phyloP scores from a whole-genome alignment of 179 eudicot genomes.

The Carnegiea gigantea region DNA sequence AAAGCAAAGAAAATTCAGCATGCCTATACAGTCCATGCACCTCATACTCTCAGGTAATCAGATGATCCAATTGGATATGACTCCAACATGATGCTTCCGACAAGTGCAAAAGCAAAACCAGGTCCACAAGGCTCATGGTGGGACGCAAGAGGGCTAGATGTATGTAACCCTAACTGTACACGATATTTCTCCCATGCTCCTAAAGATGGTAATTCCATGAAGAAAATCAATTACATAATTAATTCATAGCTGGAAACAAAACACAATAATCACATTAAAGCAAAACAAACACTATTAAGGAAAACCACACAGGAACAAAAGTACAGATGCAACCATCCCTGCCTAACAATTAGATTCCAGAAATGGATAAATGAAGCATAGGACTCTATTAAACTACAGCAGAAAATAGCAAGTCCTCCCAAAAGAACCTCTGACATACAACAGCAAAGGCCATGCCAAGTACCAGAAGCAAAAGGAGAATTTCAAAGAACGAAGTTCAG shows the following conservation, averaged over 20 bases:
- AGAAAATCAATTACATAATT: not conserved
- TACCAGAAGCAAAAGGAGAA: slow-evolving; percentile 16
- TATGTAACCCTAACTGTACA: not conserved
- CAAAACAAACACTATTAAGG: not conserved
- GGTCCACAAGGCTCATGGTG: not conserved
- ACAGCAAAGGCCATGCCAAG: slow-evolving; percentile 18
- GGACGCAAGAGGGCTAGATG: not conserved
- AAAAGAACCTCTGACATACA: slow-evolving; percentile 28
- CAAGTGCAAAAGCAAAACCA: not conserved
- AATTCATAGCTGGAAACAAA: not conserved
- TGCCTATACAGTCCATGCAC: not conserved
- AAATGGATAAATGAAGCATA: slow-evolving; percentile 2
- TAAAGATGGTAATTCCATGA: slow-evolving; percentile 4
- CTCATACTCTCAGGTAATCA: not conserved
- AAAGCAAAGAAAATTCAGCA: not conserved
- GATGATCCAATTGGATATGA: not conserved
- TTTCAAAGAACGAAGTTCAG: not conserved
- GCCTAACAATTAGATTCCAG: not conserved
- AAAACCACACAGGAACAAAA: not conserved
- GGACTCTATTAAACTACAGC: not conserved
- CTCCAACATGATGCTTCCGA: not conserved
- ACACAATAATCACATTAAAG: slow-evolving; percentile 5
- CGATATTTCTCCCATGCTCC: not conserved
- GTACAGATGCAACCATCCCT: slow-evolving; percentile 19
- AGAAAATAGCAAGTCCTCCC: slow-evolving; percentile 16